Base-by-base conservation (phyloP, 768 basidiomycete species). In the Lactarius trivialis region DNA sequence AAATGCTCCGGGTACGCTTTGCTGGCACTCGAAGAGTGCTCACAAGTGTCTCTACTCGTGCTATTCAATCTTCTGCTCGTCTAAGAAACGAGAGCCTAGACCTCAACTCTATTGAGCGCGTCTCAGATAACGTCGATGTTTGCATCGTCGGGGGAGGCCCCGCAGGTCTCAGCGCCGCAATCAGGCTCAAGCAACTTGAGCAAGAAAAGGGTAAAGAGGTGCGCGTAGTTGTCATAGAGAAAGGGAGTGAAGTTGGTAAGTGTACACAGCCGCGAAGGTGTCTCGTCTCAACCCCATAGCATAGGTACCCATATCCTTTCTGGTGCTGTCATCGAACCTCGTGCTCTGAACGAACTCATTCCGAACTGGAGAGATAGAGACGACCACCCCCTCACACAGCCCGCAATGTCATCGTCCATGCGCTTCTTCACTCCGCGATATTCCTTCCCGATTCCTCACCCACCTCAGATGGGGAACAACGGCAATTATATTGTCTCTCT, bases 71-170 rank as follows among this genome's bases (percentile, higher is more conserved):
- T 14, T 71, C 74, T 12, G 28, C 70, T 0, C 52, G 57, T 21
- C 60, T 71, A n/a, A 55, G 66, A 51, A 65, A 78, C 60, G 77
- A 76, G 36, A 65, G 60, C 7, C 80, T 82, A 71, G 81, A 89
- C 69, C 82, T 86, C 0, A 73, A 74, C 17, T 74, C 72, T n/a
- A 78, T 93, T 19, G 91, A 97, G 65, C 83, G 94, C 14, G 84
- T 85, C n/a, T 82, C 86, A 48, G 97, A 98, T 70, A 84, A 93
- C 49, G 94, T 95, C 37, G 96, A 99, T 69, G 94, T 98, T 37
- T 96, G 93, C 73, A 98, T 99, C 70, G 94, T 97, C 60, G 96
- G 96, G 11, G 95, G 82, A 3, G 97, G 95, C 3, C 97, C 97
- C 0, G 96, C 97, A 0, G 96, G 97, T 7, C 81, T 99, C 64